phyloP scores from a whole-genome alignment of 805 yeast species.

The Candida ficus region DNA sequence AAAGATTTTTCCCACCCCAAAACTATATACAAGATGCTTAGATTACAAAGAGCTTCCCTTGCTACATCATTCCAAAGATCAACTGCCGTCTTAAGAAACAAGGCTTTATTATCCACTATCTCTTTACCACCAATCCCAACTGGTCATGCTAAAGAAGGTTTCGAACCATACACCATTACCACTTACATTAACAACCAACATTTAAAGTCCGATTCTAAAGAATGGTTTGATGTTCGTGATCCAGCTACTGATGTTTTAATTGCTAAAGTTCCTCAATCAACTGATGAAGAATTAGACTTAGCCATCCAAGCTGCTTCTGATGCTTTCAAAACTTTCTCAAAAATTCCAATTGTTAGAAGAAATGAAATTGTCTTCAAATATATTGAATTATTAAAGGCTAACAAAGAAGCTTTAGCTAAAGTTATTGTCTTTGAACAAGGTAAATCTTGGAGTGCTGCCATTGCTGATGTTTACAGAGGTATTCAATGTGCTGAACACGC shows the following conservation, averaged over 20 bases:
- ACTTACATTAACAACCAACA: constrained; percentile 42
- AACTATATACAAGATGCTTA: constrained; percentile 3
- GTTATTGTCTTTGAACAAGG: constrained; percentile 69
- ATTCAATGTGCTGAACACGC: constrained; percentile 80
- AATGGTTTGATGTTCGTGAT: constrained; percentile 68
- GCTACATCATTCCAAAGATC: constrained; percentile 5
- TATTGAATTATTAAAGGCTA: constrained; percentile 56
- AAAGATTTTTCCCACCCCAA: neutral
- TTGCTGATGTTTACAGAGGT: constrained; percentile 72
- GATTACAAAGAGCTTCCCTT: constrained; percentile 5
- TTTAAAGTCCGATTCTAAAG: constrained; percentile 42
- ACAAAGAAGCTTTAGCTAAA: constrained; percentile 65
- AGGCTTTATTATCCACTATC: constrained; percentile 19
- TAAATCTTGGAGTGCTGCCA: constrained; percentile 68
- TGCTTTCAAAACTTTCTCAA: constrained; percentile 57
- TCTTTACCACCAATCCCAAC: constrained; percentile 32
- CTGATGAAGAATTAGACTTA: constrained; percentile 55
- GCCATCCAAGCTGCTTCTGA: constrained; percentile 61
- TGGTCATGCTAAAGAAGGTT: constrained; percentile 32
- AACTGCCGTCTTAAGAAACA: constrained; percentile 6
- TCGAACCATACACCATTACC: constrained; percentile 46
- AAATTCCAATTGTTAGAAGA: constrained; percentile 41
- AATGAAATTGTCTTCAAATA: constrained; percentile 67
- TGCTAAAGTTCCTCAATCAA: constrained; percentile 66
- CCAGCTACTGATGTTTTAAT: constrained; percentile 70